These are phyloP conservation scores for Dactylellina cionopaga DNA, from an alignment of 2,329 filamentous ascomycete species.

Conservation along the genomic window DNA sequence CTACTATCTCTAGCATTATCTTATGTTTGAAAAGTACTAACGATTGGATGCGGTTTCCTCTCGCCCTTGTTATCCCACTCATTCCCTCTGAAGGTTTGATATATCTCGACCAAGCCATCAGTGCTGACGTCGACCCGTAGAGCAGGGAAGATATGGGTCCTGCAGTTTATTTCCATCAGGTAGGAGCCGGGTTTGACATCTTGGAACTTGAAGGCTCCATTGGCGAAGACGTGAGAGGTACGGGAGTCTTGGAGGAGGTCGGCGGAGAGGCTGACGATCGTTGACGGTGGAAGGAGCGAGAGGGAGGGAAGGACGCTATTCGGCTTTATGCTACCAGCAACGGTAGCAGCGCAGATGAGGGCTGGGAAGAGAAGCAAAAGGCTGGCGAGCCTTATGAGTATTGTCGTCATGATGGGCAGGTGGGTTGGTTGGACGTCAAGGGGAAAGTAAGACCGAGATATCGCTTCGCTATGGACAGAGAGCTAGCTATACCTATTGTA, in stretches of 20 bases:
- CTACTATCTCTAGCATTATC: too few relatives aligned
- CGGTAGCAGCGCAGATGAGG: slow-evolving; percentile 27
- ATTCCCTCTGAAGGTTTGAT: slow-evolving; percentile 88
- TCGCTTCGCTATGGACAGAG: too few relatives aligned
- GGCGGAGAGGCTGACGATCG: slow-evolving; percentile 39
- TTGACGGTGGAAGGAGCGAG: slow-evolving; percentile 31
- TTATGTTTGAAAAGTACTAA: too few relatives aligned
- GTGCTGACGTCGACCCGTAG: slow-evolving; percentile 78
- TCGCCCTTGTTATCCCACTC: slow-evolving; percentile 89
- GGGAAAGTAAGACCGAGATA: too few relatives aligned
- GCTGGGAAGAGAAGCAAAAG: slow-evolving; percentile 28
- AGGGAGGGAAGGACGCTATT: slow-evolving; percentile 29
- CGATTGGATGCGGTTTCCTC: slow-evolving; percentile 70
- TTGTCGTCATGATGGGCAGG: slow-evolving; percentile 15
- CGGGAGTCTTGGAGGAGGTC: slow-evolving; percentile 38
- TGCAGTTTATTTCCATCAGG: slow-evolving; percentile 80
- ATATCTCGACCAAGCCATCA: slow-evolving; percentile 67
- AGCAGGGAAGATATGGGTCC: slow-evolving; percentile 78
- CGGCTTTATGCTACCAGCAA: slow-evolving; percentile 44
- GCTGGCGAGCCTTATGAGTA: not conserved
- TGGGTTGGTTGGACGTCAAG: too few relatives aligned
- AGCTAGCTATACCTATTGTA: too few relatives aligned
- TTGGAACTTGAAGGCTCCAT: slow-evolving; percentile 47
- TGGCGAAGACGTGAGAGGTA: slow-evolving; percentile 42
- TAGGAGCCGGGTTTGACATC: slow-evolving; percentile 70